These are phyloP conservation scores for Kwoniella shivajii DNA, from an alignment of 1,284 basidiomycete species.

Conservation along the genomic window DNA sequence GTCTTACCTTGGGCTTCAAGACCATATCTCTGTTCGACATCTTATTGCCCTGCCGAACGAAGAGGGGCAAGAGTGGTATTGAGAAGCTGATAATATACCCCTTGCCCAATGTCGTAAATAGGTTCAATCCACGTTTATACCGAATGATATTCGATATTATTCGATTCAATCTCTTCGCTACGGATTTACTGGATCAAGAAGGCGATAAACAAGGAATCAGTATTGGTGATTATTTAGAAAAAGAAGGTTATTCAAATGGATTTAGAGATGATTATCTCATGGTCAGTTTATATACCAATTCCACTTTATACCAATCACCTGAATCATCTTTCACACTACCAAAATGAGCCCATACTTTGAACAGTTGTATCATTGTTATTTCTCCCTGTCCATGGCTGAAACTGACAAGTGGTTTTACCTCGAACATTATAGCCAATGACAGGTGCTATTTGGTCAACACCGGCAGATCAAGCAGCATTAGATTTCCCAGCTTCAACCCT, in stretches of 20 bases:
- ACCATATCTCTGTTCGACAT: too few species aligned
- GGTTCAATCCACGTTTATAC: conserved; percentile 70
- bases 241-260: conserved; percentile 66
- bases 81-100: too few species aligned
- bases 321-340: too few species aligned
- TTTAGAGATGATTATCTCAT: conserved; percentile 79
- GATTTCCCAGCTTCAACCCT: conserved; percentile 74
- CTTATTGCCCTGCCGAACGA: too few species aligned
- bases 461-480: conserved; percentile 68
- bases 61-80: too few species aligned
- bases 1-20: too few species aligned
- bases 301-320: background rate
- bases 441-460: conserved; percentile 78
- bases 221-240: conserved; percentile 70
- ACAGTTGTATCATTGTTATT: too few species aligned
- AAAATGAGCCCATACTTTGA: too few species aligned
- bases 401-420: too few species aligned
- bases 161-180: conserved; percentile 72
- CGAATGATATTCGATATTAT: conserved; percentile 74
- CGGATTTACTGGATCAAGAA: conserved; percentile 45
- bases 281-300: conserved; percentile 56
- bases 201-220: conserved; percentile 56
- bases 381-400: too few species aligned
- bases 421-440: conserved; percentile 76
- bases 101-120: too few species aligned